These are phyloP conservation scores for Coniella lustricola DNA, from an alignment of 2,329 filamentous ascomycete species.

Conservation along the genomic window DNA sequence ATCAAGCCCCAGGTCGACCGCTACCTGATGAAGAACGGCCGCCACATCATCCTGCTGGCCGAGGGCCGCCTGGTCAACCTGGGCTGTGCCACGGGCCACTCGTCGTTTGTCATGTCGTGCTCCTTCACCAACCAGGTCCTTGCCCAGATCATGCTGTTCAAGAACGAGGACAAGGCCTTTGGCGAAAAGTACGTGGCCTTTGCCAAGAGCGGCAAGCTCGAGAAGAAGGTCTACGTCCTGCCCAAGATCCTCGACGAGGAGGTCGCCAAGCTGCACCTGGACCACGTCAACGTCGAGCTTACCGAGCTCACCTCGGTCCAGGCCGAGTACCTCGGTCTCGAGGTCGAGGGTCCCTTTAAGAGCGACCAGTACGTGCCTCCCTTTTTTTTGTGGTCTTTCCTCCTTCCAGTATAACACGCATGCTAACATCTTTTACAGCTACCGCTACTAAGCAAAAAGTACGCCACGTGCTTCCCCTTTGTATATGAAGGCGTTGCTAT, in stretches of 20 bases:
- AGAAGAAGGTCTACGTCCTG: conserved; percentile 88
- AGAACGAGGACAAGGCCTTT: conserved; percentile 81
- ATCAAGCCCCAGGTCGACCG: conserved; percentile 99
- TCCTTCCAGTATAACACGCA: too few species aligned
- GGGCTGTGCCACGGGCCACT: conserved; percentile 97
- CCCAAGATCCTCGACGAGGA: conserved; percentile 99
- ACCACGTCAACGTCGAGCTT: conserved; percentile 91
- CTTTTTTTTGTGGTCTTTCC: neutral
- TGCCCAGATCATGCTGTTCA: conserved; percentile 97
- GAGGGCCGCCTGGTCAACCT: conserved; percentile 99
- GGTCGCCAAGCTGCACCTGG: conserved; percentile 88
- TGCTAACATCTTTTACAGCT: conserved; percentile 35
- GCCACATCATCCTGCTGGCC: conserved; percentile 96
- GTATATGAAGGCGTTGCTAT: conserved; percentile 17
- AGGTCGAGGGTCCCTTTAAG: conserved; percentile 90
- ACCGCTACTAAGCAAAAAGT: conserved; percentile 56
- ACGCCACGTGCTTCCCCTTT: conserved; percentile 1
- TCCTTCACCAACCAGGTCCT: conserved; percentile 99
- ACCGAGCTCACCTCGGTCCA: conserved; percentile 77
- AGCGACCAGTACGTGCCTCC: conserved; percentile 66
- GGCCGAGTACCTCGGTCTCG: conserved; percentile 89
- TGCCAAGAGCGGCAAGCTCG: conserved; percentile 83
- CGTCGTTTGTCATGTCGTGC: conserved; percentile 99
- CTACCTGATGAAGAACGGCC: conserved; percentile 87
- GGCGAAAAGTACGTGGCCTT: conserved; percentile 95